Conservation (phyloP, 2,329 filamentous ascomycete genomes). For the Sclerotinia trifoliorum region DNA sequence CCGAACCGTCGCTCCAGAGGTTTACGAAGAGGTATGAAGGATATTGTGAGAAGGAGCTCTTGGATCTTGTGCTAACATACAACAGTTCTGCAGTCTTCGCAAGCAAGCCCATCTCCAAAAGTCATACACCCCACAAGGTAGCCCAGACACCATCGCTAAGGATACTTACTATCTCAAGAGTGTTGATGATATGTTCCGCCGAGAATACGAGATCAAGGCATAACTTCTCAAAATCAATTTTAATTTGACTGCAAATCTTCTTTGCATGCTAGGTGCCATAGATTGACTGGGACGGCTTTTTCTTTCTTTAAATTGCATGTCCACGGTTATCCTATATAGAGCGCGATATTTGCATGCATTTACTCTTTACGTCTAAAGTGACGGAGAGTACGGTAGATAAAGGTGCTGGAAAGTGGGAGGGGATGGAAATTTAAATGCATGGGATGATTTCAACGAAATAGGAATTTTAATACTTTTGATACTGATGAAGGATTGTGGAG, state of each 20-base stretch:
- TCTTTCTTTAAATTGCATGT: slow-evolving; percentile 10
- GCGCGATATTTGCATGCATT: slow-evolving; percentile 15
- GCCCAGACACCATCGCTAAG: slow-evolving; percentile 60
- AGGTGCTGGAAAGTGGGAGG: background rate
- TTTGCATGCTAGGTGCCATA: slow-evolving; percentile 14
- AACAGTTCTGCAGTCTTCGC: slow-evolving; percentile 73
- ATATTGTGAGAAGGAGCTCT: background rate
- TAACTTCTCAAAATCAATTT: slow-evolving; percentile 40
- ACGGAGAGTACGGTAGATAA: background rate
- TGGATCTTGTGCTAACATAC: slow-evolving; percentile 31
- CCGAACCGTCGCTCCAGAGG: slow-evolving; percentile 64
- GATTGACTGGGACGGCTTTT: background rate
- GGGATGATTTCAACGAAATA: slow-evolving; percentile 9
- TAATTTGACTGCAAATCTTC: slow-evolving; percentile 4
- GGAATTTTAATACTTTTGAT: slow-evolving; percentile 5
- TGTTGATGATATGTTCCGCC: slow-evolving; percentile 84
- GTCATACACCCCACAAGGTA: slow-evolving; percentile 69
- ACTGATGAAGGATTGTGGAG: background rate
- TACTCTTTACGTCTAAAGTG: background rate
- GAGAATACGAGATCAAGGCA: slow-evolving; percentile 73
- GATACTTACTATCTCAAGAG: slow-evolving; percentile 77
- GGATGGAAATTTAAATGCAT: slow-evolving; percentile 1
- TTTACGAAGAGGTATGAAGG: slow-evolving; percentile 69
- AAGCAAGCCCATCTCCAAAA: slow-evolving; percentile 84
- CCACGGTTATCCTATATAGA: slow-evolving; percentile 10